Evolutionary conservation across 2,329 filamentous ascomycete species (phyloP).

Genomic region (Zymoseptoria crescenta): DNA sequence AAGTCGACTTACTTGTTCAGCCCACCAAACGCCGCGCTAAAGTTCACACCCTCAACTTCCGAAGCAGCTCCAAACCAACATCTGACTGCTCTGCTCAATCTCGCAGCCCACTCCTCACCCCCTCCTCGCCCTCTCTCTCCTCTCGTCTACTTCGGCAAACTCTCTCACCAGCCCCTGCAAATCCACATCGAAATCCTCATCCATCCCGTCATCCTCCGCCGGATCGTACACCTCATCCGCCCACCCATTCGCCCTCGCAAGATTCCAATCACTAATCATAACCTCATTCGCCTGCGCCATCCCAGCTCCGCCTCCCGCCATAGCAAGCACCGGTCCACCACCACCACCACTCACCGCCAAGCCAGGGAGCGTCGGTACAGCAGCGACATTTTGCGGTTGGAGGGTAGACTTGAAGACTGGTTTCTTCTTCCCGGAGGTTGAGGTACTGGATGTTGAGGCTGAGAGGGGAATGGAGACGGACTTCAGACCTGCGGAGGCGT

Average conservation of each 20-base stretch:
- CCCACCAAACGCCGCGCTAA: background rate
- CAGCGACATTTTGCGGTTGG: constrained; percentile 18
- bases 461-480: constrained; percentile 40
- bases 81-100: background rate
- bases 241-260: constrained; percentile 7
- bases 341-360: background rate
- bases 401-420: constrained; percentile 26
- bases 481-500: constrained; percentile 54
- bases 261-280: constrained; percentile 1
- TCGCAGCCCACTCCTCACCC: background rate
- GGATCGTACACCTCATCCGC: constrained; percentile 8
- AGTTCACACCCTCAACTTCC: background rate
- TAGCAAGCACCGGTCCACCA: background rate
- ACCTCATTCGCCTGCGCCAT: background rate
- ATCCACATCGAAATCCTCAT: constrained; percentile 1
- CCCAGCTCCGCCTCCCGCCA: background rate
- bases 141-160: background rate
- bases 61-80: background rate
- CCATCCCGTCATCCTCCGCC: background rate
- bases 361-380: background rate
- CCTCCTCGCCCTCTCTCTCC: background rate
- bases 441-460: background rate
- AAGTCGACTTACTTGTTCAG: background rate
- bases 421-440: constrained; percentile 19
- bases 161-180: background rate